These are phyloP conservation scores for Arctium minus DNA, from an alignment of 129 eudicot species.

Conservation along the genomic window DNA sequence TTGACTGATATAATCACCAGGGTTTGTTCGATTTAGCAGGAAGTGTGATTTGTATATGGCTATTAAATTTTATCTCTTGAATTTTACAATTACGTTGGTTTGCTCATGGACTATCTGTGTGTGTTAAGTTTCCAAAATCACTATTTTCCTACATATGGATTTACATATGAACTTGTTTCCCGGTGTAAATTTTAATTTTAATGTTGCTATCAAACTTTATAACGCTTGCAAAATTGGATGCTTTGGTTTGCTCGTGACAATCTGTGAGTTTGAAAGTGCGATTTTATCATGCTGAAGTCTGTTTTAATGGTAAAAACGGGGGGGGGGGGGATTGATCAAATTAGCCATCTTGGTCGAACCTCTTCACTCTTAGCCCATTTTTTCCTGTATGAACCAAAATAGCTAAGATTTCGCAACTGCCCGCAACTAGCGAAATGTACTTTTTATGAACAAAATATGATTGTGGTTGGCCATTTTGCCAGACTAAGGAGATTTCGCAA, in stretches of 20 bases:
- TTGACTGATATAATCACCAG: not conserved
- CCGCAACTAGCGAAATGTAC: not conserved
- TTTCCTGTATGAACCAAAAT: not conserved
- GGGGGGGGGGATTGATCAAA: not conserved
- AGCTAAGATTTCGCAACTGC: not conserved
- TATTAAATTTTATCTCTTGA: not conserved
- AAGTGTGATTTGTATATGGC: not conserved
- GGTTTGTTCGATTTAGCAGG: not conserved
- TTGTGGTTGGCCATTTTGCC: not conserved
- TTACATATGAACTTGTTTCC: slow-evolving; percentile 1
- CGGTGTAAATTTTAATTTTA: not conserved
- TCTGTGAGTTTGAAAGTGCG: not conserved
- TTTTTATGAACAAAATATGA: no score
- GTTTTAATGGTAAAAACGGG: not conserved
- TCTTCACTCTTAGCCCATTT: not conserved
- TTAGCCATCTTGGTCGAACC: not conserved
- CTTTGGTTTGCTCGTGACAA: not conserved
- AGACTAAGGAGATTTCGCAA: not conserved
- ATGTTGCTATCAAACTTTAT: not conserved
- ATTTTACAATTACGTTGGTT: not conserved
- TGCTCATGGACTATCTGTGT: not conserved
- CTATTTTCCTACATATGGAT: not conserved
- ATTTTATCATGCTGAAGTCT: not conserved
- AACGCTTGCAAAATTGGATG: not conserved
- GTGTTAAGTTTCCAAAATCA: not conserved